Conservation (phyloP, 2,329 filamentous ascomycete species). For the Phyllosticta citriasiana region DNA sequence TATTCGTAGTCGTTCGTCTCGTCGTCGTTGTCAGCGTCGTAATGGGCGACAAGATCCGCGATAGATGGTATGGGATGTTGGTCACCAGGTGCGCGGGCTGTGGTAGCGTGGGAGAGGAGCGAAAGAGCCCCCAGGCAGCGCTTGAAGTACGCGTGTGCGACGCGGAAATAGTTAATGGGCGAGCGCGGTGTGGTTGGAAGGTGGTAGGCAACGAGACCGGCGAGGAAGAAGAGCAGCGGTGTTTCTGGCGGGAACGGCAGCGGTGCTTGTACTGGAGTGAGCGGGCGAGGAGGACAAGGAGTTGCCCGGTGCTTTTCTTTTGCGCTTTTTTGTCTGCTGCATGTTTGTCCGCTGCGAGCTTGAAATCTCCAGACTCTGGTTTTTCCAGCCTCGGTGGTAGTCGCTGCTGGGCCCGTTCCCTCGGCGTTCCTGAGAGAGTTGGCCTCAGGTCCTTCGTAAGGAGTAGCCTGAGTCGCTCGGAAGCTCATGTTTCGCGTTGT, state of each 20-base stretch:
- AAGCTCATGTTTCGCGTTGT: background rate
- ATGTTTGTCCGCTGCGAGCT: background rate
- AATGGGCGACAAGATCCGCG: background rate
- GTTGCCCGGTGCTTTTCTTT: background rate
- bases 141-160: background rate
- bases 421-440: background rate
- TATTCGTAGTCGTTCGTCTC: background rate
- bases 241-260: background rate
- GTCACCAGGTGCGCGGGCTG: background rate
- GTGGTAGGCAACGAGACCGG: conserved; percentile 3
- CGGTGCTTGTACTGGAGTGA: background rate
- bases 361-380: background rate
- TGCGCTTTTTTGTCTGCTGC: background rate
- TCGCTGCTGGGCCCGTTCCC: background rate
- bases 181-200: background rate
- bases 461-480: background rate
- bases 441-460: background rate
- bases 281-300: background rate
- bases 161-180: background rate
- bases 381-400: background rate
- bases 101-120: background rate
- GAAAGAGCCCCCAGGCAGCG: background rate
- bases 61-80: too few species aligned
- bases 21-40: background rate
- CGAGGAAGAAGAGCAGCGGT: background rate